Percentiles rank a stretch among this genome's conserved stretches.
phyloP scores from a whole-genome alignment of 768 basidiomycete species.

The Tremella mesenterica region DNA sequence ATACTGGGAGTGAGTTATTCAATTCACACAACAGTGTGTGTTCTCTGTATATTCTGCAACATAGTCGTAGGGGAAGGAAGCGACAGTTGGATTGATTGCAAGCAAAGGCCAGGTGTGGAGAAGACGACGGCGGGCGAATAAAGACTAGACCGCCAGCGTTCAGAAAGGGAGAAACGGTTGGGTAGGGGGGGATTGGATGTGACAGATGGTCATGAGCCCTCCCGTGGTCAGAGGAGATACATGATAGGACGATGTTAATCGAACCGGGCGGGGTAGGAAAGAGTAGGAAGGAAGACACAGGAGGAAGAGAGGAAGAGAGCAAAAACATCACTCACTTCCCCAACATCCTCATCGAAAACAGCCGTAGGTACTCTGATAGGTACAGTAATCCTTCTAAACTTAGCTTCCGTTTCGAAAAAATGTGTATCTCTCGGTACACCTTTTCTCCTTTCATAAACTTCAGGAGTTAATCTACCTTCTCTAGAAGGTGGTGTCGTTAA shows the following conservation, averaged over 20 bases:
- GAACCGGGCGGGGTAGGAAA: too few species aligned
- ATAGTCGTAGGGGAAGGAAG: background rate
- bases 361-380: conserved; percentile 86
- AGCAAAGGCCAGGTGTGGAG: too few species aligned
- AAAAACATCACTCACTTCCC: conserved; percentile 60
- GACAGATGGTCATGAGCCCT: too few species aligned
- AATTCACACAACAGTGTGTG: background rate
- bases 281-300: too few species aligned
- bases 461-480: conserved; percentile 15
- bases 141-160: too few species aligned
- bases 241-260: too few species aligned
- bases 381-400: conserved; percentile 67
- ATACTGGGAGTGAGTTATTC: conserved; percentile 55
- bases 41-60: background rate
- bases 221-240: too few species aligned
- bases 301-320: too few species aligned
- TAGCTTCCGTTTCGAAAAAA: conserved; percentile 77
- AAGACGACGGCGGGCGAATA: too few species aligned
- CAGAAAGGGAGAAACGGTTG: too few species aligned
- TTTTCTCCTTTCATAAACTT: conserved; percentile 13
- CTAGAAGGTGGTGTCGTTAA: conserved; percentile 9
- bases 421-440: conserved; percentile 69
- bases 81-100: too few species aligned
- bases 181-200: too few species aligned
- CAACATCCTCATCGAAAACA: conserved; percentile 89